phyloP scores from a whole-genome alignment of 2,329 filamentous ascomycete genomes.

The Aureobasidium melanogenum region DNA sequence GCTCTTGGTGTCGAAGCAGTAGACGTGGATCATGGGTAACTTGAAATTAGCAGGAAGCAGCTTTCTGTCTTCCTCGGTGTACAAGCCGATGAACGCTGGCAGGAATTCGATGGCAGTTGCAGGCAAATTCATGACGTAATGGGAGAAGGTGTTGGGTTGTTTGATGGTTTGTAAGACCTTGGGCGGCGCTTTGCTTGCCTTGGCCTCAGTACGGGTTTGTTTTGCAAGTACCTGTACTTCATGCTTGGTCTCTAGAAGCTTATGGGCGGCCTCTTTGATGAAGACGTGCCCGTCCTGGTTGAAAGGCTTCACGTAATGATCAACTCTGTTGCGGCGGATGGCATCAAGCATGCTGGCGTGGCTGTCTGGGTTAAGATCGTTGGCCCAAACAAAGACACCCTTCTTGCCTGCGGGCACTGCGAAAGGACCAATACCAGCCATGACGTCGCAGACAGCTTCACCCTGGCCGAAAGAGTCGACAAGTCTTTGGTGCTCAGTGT shows the following conservation, averaged over 20 bases:
- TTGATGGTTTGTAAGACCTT: constrained; percentile 29
- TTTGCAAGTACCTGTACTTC: constrained; percentile 35
- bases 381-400: constrained; percentile 88
- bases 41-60: constrained; percentile 23
- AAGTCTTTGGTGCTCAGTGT: constrained; percentile 78
- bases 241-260: constrained; percentile 45
- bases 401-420: constrained; percentile 85
- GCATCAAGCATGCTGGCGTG: constrained; percentile 63
- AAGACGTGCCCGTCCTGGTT: constrained; percentile 77
- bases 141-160: constrained; percentile 69
- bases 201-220: constrained; percentile 20
- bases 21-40: constrained; percentile 81
- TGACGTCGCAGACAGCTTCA: constrained; percentile 89
- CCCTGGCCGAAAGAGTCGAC: constrained; percentile 69
- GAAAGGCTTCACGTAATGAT: constrained; percentile 65
- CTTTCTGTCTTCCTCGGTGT: constrained; percentile 36
- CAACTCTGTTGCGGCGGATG: constrained; percentile 67
- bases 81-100: constrained; percentile 67
- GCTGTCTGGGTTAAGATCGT: constrained; percentile 91
- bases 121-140: constrained; percentile 97
- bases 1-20: constrained; percentile 83
- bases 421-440: constrained; percentile 95
- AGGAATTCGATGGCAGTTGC: constrained; percentile 83
- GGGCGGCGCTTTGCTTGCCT: constrained; percentile 18
- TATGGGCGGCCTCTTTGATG: constrained; percentile 60